Conservation (phyloP, 345 rosid species). For the Alliaria petiolata region DNA sequence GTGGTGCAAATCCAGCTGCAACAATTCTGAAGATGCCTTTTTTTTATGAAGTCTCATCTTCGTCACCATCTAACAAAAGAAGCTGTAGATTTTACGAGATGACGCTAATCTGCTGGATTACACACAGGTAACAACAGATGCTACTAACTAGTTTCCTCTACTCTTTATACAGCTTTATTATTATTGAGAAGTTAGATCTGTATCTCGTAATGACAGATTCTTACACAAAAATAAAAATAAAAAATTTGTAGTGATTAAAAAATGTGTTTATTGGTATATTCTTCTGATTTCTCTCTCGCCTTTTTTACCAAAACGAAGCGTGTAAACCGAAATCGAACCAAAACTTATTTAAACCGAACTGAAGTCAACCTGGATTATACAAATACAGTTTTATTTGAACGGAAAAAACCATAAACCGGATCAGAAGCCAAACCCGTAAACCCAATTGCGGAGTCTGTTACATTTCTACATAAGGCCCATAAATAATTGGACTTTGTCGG, state of each 20-base stretch:
- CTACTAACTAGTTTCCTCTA: constrained; percentile 28
- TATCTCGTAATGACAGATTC: constrained; percentile 15
- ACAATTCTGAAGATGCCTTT: constrained; percentile 15
- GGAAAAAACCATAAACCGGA: no score
- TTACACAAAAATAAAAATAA: not conserved
- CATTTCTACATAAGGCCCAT: not conserved
- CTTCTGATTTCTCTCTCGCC: not conserved
- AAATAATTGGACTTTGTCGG: no score
- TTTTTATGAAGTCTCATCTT: constrained; percentile 18
- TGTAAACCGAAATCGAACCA: not conserved
- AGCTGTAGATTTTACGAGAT: constrained; percentile 15
- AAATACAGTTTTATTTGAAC: no score
- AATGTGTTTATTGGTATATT: no score
- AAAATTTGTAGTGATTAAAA: not conserved
- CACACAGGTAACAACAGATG: constrained; percentile 31
- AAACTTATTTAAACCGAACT: no score
- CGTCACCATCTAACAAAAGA: constrained; percentile 20
- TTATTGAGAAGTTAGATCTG: constrained; percentile 1
- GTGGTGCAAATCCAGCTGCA: not conserved
- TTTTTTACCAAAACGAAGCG: not conserved
- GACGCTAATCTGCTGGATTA: constrained; percentile 9
- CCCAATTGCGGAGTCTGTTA: no score
- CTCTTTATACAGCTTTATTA: not conserved
- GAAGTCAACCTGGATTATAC: no score
- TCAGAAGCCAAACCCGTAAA: no score